These are phyloP conservation scores for Pyrrhoderma lamaoense DNA, from an alignment of 1,284 basidiomycete species.

Conservation along the genomic window DNA sequence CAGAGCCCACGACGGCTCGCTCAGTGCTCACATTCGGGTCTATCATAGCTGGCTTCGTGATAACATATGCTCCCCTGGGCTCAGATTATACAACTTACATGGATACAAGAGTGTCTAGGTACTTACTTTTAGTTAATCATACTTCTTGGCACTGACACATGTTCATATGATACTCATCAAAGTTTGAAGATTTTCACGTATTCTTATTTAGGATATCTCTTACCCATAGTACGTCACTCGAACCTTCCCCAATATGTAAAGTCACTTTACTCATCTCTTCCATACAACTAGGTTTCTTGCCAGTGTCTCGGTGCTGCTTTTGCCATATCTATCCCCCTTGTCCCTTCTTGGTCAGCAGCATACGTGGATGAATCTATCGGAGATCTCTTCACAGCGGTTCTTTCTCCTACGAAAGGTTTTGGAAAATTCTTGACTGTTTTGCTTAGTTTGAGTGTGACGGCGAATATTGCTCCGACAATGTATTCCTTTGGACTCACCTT, in stretches of 20 bases:
- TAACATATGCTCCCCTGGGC: conserved; percentile 58
- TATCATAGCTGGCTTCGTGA: conserved; percentile 65
- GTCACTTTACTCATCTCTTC: neutral
- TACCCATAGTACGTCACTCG: conserved; percentile 53
- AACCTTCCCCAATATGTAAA: neutral
- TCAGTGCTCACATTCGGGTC: conserved; percentile 58
- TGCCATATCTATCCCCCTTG: conserved; percentile 47
- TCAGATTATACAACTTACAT: conserved; percentile 74
- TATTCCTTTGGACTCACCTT: conserved; percentile 82
- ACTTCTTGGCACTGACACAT: conserved; percentile 10
- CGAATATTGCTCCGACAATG: conserved; percentile 79
- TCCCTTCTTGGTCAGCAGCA: conserved; percentile 61
- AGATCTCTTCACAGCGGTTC: conserved; percentile 71
- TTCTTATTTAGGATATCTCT: conserved; percentile 67
- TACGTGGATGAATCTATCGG: conserved; percentile 60
- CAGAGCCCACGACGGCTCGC: conserved; percentile 44
- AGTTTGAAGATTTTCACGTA: conserved; percentile 67
- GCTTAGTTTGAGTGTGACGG: conserved; percentile 72
- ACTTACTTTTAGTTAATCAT: neutral
- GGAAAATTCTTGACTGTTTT: conserved; percentile 86
- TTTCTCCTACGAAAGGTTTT: conserved; percentile 63
- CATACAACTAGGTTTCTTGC: conserved; percentile 37
- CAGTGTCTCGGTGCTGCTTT: conserved; percentile 75
- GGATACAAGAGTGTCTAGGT: conserved; percentile 50
- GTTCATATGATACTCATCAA: neutral